Percentiles rank a stretch among this genome's conserved stretches.
Evolutionary conservation across 2,329 filamentous ascomycete genomes (phyloP).

Genomic region (Tolypocladium sp.): DNA sequence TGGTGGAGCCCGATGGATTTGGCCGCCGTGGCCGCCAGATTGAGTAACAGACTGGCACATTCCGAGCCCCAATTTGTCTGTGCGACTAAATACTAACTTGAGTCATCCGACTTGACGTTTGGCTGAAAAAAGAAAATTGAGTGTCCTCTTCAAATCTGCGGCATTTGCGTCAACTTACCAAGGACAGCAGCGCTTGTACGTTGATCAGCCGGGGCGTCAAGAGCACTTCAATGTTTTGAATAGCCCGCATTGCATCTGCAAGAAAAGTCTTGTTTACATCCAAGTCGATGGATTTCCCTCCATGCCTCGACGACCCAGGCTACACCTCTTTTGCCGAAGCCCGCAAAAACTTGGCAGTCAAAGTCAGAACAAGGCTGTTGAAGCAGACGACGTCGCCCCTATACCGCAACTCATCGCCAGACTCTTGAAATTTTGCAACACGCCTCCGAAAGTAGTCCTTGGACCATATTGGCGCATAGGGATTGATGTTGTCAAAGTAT

Average conservation of each 20-base stretch:
- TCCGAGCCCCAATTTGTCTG: not conserved
- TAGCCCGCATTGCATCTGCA: not conserved
- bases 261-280: not conserved
- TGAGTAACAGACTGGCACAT: not conserved
- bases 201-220: not conserved
- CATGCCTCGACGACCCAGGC: not conserved
- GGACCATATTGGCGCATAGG: not conserved
- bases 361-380: not conserved
- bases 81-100: not conserved
- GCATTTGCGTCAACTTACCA: not conserved
- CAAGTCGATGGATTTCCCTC: not conserved
- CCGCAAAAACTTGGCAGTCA: not conserved
- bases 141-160: not conserved
- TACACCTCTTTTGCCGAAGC: not conserved
- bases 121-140: no score
- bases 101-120: no score
- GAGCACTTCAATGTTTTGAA: not conserved
- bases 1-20: not conserved
- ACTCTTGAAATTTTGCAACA: not conserved
- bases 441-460: not conserved
- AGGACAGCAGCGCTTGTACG: not conserved
- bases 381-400: not conserved
- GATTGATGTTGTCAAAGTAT: not conserved
- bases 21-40: not conserved
- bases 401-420: not conserved